These are phyloP conservation scores for Microcyclospora tardicrescens DNA, from an alignment of 2,329 filamentous ascomycete genomes.

Conservation along the genomic window DNA sequence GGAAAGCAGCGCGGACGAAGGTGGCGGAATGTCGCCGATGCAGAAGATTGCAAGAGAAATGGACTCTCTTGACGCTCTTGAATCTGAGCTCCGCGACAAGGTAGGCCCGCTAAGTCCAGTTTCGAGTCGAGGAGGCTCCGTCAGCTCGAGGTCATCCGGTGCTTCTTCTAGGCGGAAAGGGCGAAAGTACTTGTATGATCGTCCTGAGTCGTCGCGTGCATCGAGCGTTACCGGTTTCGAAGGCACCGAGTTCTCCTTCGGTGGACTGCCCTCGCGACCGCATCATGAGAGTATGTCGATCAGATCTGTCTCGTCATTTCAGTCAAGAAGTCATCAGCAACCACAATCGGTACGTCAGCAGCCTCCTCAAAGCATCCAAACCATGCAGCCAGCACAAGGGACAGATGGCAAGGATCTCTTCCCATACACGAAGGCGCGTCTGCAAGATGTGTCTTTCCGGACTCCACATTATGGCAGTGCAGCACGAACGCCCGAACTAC, in stretches of 20 bases:
- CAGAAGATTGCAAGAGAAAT: conserved; percentile 63
- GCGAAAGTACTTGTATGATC: conserved; percentile 34
- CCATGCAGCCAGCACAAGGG: conserved; percentile 29
- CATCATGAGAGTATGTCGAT: conserved; percentile 29
- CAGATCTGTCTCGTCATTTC: conserved; percentile 39
- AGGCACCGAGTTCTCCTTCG: conserved; percentile 28
- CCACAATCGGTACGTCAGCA: conserved; percentile 1
- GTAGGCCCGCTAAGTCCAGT: conserved; percentile 55
- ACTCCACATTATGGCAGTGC: conserved; percentile 43
- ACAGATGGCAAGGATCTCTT: conserved; percentile 59
- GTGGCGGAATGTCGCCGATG: conserved; percentile 50
- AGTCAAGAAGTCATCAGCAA: conserved; percentile 12
- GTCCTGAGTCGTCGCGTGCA: conserved; percentile 25
- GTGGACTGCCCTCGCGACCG: conserved; percentile 13
- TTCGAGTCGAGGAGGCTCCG: conserved; percentile 52
- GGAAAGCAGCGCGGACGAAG: conserved; percentile 62
- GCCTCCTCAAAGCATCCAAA: neutral
- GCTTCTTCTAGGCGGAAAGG: conserved; percentile 25
- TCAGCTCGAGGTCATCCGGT: conserved; percentile 43
- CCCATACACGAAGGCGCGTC: conserved; percentile 65
- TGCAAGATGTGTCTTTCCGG: conserved; percentile 73
- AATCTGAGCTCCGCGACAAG: conserved; percentile 41
- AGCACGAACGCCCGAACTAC: conserved; percentile 48
- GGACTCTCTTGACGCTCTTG: conserved; percentile 45
- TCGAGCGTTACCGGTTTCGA: conserved; percentile 20